phyloP scores from a whole-genome alignment of 495 filamentous ascomycete species.

The Podospora pseudoanserina region DNA sequence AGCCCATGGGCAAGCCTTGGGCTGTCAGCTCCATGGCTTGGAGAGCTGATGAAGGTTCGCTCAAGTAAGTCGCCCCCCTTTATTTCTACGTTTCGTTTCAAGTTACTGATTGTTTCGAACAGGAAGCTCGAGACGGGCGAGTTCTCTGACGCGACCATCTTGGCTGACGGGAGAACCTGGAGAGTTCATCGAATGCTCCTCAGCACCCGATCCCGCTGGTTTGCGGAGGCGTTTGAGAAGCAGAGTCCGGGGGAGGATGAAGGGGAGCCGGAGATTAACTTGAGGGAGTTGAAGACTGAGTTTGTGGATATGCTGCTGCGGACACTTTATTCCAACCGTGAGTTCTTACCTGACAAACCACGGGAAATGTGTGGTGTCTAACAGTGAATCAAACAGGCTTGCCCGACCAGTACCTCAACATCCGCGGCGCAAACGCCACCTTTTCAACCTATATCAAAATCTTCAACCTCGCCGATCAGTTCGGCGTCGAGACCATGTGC shows the following conservation, averaged over 20 bases:
- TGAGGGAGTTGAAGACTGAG: background rate
- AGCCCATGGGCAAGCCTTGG: background rate
- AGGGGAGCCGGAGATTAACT: too few species aligned
- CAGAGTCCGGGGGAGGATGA: background rate
- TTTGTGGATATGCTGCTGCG: background rate
- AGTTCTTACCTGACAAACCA: background rate
- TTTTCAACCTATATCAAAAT: slow-evolving; percentile 16
- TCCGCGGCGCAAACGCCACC: background rate
- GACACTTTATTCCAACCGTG: background rate
- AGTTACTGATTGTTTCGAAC: background rate
- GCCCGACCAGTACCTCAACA: background rate
- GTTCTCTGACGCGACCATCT: slow-evolving; percentile 18
- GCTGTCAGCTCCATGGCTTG: background rate
- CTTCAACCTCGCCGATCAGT: slow-evolving; percentile 18
- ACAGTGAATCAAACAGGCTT: background rate
- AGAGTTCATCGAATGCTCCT: slow-evolving; percentile 23
- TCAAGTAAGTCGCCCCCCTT: background rate
- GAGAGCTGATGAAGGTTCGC: background rate
- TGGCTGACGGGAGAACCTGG: slow-evolving; percentile 16
- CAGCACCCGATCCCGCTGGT: slow-evolving; percentile 18
- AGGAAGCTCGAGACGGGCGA: slow-evolving; percentile 17
- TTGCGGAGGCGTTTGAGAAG: slow-evolving; percentile 9
- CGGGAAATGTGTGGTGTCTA: background rate
- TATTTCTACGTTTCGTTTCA: background rate
- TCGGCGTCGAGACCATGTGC: slow-evolving; percentile 9